Evolutionary conservation across 83 land plant species (phyloP).

Genomic region (Thuja plicata): DNA sequence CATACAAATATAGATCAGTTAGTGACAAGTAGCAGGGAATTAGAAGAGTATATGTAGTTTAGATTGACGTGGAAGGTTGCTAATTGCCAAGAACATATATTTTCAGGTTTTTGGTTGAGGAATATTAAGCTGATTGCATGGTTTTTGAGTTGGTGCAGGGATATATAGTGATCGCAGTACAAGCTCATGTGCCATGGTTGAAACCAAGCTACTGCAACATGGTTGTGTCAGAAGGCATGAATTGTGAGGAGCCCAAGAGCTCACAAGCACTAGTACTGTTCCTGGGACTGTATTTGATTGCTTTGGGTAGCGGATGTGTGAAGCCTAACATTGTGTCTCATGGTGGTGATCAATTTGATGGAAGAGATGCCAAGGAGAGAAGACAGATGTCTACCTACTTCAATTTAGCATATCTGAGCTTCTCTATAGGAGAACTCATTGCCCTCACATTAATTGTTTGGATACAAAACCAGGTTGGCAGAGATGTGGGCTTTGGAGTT

Average conservation of each 20-base stretch:
- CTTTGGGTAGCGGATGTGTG: constrained; percentile 75
- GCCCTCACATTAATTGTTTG: constrained; percentile 70
- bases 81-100: neutral
- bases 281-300: constrained; percentile 66
- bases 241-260: constrained; percentile 53
- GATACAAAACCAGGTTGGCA: constrained; percentile 65
- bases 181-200: constrained; percentile 71
- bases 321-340: constrained; percentile 79
- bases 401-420: constrained; percentile 76
- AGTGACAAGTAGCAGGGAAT: neutral
- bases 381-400: constrained; percentile 68
- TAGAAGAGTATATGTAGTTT: neutral
- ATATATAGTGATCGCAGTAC: constrained; percentile 65
- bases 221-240: neutral
- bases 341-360: constrained; percentile 69
- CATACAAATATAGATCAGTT: too few species aligned
- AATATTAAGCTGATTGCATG: neutral
- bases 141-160: constrained; percentile 39
- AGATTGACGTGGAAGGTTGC: neutral
- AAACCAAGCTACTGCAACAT: constrained; percentile 65
- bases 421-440: constrained; percentile 66
- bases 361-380: constrained; percentile 43
- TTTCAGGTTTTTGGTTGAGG: too few species aligned
- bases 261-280: constrained; percentile 54
- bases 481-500: constrained; percentile 74